Percentiles rank a stretch among this genome's conserved stretches.
These are phyloP conservation scores for Ministeria vibrans DNA, from an alignment of 78 protist species.

Conservation along the genomic window DNA sequence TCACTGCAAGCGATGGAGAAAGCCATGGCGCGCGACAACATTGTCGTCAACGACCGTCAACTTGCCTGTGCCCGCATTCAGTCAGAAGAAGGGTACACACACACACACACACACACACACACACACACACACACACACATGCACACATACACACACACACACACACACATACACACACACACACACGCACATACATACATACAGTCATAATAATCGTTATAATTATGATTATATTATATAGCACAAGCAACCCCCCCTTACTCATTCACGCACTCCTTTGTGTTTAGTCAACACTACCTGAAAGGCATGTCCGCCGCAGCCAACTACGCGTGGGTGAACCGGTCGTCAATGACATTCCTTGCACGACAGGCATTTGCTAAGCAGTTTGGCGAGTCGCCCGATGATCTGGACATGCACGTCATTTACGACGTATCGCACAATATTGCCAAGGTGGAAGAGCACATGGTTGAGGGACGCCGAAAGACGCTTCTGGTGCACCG, in stretches of 20 bases:
- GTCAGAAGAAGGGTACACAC: too few relatives aligned
- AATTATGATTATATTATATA: too few relatives aligned
- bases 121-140: too few relatives aligned
- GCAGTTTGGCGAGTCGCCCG: constrained; percentile 65
- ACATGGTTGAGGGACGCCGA: constrained; percentile 86
- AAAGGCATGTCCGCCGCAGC: constrained; percentile 89
- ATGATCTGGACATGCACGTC: constrained; percentile 87
- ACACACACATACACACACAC: too few relatives aligned
- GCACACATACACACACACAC: too few relatives aligned
- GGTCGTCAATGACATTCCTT: constrained; percentile 80
- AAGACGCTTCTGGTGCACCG: constrained; percentile 88
- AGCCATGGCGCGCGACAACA: constrained; percentile 70
- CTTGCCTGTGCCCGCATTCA: constrained; percentile 64
- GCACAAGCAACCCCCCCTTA: too few relatives aligned
- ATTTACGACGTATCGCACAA: constrained; percentile 93
- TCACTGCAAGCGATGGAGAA: constrained; percentile 79
- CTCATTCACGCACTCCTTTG: too few relatives aligned
- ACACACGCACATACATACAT: too few relatives aligned
- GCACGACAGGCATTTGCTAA: constrained; percentile 68
- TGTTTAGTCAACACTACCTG: constrained; percentile 75
- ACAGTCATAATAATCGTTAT: too few relatives aligned
- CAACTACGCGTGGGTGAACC: constrained; percentile 89
- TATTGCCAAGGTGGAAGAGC: constrained; percentile 66
- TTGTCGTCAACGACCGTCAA: constrained; percentile 73
- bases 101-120: too few relatives aligned